Evolutionary conservation across 768 basidiomycete species (phyloP).

Genomic region (Tulasnella sp.): DNA sequence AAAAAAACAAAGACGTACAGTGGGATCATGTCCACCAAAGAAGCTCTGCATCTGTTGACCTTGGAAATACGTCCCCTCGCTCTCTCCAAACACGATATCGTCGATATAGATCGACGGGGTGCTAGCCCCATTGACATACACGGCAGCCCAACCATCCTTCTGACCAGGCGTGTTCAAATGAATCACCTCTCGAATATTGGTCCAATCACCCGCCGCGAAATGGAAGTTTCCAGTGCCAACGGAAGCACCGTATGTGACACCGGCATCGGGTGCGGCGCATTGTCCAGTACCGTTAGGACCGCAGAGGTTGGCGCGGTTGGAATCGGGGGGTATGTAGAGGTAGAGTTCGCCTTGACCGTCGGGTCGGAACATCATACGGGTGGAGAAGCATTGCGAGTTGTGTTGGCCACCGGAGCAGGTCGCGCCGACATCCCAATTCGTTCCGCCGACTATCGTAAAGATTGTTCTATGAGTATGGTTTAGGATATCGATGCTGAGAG

Average conservation of each 20-base stretch:
- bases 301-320: conserved; percentile 26
- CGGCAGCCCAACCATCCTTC: conserved; percentile 41
- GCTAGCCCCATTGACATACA: conserved; percentile 10
- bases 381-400: conserved; percentile 50
- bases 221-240: conserved; percentile 57
- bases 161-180: conserved; percentile 59
- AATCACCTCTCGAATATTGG: conserved; percentile 53
- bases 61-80: background rate
- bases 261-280: conserved; percentile 25
- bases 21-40: background rate
- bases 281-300: conserved; percentile 36
- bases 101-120: background rate
- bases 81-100: background rate
- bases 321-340: conserved; percentile 45
- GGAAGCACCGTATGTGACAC: conserved; percentile 43
- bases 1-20: background rate
- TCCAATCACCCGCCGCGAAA: conserved; percentile 55
- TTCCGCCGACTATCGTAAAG: conserved; percentile 40
- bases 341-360: conserved; percentile 54
- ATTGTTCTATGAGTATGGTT: too few relatives aligned
- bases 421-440: conserved; percentile 35
- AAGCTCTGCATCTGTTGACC: background rate
- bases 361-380: conserved; percentile 63
- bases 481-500: background rate
- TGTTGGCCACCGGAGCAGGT: conserved; percentile 59